These are phyloP conservation scores for Colletotrichum gloeosporioides DNA, from an alignment of 2,329 filamentous ascomycete genomes.

Conservation along the genomic window DNA sequence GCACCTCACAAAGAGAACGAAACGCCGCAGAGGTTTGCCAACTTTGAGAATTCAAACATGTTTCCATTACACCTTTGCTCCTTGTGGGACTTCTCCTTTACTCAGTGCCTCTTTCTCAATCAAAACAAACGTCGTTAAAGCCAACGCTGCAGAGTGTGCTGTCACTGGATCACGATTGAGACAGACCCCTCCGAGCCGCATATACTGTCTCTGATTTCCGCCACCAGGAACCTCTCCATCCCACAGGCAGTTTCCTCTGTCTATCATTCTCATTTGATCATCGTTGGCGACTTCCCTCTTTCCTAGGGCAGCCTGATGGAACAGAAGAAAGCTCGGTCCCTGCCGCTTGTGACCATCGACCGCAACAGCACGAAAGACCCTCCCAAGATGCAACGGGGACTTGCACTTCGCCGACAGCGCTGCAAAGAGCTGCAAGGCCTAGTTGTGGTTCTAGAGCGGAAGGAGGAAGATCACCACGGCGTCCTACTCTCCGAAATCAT, in stretches of 20 bases:
- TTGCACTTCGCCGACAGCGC: neutral
- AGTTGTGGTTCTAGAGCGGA: neutral
- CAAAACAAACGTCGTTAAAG: neutral
- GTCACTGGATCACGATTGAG: neutral
- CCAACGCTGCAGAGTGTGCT: neutral
- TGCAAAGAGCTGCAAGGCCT: neutral
- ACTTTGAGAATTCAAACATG: neutral
- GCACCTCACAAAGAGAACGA: neutral
- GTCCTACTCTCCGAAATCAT: neutral
- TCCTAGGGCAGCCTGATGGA: neutral
- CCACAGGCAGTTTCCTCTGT: neutral
- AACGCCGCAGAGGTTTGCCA: neutral
- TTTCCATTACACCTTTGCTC: neutral
- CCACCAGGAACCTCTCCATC: neutral
- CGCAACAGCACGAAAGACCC: neutral
- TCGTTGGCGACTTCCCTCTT: neutral
- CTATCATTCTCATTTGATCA: neutral
- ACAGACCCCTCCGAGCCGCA: neutral
- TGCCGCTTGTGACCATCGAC: neutral
- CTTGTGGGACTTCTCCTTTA: neutral
- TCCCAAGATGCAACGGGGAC: neutral
- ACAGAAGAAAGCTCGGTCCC: neutral
- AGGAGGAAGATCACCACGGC: neutral
- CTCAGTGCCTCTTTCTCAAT: neutral
- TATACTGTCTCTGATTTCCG: neutral